Conservation (phyloP, 2,329 filamentous ascomycete species). For the Trichoderma sp. region DNA sequence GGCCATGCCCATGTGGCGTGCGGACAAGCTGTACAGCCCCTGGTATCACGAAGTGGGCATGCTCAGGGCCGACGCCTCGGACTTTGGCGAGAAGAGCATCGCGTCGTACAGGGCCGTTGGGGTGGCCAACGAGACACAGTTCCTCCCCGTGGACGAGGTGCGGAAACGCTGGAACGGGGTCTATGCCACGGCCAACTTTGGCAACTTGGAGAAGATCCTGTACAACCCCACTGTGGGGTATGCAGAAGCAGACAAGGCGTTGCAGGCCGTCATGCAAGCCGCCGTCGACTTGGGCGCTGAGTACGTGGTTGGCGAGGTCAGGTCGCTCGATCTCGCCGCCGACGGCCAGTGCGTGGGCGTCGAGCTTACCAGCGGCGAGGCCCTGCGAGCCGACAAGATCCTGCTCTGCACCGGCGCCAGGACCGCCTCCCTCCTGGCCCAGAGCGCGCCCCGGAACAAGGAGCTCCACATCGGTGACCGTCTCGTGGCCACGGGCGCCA, state of each 20-base stretch:
- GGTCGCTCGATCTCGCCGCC: conserved; percentile 49
- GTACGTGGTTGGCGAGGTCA: conserved; percentile 56
- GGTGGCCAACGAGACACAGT: conserved; percentile 45
- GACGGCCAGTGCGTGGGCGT: conserved; percentile 54
- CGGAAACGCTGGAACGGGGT: conserved; percentile 58
- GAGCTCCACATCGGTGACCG: conserved; percentile 56
- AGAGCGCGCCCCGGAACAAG: conserved; percentile 51
- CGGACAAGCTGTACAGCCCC: conserved; percentile 52
- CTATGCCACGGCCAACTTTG: conserved; percentile 60
- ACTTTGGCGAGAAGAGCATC: conserved; percentile 51
- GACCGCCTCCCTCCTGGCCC: conserved; percentile 56
- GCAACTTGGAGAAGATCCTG: conserved; percentile 56
- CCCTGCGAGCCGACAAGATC: conserved; percentile 54
- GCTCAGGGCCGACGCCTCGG: conserved; percentile 46
- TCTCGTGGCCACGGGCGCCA: conserved; percentile 59
- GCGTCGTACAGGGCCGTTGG: conserved; percentile 42
- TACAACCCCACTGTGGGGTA: conserved; percentile 63
- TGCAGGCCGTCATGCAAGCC: conserved; percentile 56
- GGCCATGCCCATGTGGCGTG: conserved; percentile 46
- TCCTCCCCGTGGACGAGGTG: conserved; percentile 54
- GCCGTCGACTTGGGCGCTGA: conserved; percentile 57
- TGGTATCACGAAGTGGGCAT: conserved; percentile 63
- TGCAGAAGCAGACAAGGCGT: conserved; percentile 59
- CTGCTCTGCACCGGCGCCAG: conserved; percentile 60
- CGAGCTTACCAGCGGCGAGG: conserved; percentile 48